Evolutionary conservation across 805 yeast genomes (phyloP).

Genomic region (Metschnikowia aberdeeniae): DNA sequence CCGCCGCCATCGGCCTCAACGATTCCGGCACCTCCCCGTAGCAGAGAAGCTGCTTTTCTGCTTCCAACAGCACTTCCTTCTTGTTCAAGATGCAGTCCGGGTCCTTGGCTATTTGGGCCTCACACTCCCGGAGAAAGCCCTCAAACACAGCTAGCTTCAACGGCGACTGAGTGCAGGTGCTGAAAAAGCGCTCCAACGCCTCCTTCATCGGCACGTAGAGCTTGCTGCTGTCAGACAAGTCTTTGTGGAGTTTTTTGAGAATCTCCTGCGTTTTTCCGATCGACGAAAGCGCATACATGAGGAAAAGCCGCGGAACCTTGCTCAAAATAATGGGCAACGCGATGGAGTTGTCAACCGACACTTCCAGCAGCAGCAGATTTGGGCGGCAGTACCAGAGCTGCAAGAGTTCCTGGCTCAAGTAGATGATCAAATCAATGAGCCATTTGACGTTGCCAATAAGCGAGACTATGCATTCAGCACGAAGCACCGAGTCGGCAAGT

Average conservation of each 20-base stretch:
- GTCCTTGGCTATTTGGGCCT: conserved; percentile 32
- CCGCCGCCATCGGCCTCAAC: conserved; percentile 35
- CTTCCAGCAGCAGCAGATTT: conserved; percentile 15
- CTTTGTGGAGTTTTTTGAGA: conserved; percentile 54
- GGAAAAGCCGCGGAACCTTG: conserved; percentile 65
- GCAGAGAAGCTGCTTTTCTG: conserved; percentile 61
- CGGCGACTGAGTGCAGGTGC: conserved; percentile 48
- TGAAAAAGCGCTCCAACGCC: conserved; percentile 47
- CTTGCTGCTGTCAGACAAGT: conserved; percentile 37
- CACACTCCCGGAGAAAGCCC: conserved; percentile 58
- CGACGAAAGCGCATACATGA: conserved; percentile 63
- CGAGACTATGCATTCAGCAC: conserved; percentile 59
- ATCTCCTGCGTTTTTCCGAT: conserved; percentile 59
- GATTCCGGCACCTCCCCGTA: conserved; percentile 55
- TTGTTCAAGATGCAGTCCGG: conserved; percentile 12
- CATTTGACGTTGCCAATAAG: conserved; percentile 80
- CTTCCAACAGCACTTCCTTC: conserved; percentile 26
- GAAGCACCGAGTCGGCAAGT: conserved; percentile 48
- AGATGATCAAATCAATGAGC: conserved; percentile 75
- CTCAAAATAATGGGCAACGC: conserved; percentile 59
- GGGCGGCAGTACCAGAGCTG: conserved; percentile 34
- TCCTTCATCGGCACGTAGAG: conserved; percentile 48
- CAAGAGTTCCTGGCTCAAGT: conserved; percentile 67
- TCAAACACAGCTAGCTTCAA: conserved; percentile 55
- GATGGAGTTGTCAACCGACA: conserved; percentile 35